Evolutionary conservation across 441 rosid species (phyloP).

Genomic region (Syzygium malaccense): DNA sequence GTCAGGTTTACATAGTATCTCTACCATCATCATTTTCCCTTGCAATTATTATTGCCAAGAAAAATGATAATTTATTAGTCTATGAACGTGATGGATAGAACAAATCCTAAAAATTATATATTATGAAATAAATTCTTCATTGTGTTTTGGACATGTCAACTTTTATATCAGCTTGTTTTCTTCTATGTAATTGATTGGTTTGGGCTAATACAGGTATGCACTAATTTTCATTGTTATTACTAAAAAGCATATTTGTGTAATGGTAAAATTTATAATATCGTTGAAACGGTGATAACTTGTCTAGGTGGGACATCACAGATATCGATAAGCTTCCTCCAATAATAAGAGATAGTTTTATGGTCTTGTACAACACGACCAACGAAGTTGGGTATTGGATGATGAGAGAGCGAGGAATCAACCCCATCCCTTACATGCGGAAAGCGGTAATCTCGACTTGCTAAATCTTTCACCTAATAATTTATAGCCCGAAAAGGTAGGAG

Average conservation of each 20-base stretch:
- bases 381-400: not conserved
- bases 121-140: not conserved
- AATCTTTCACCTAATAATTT: not conserved
- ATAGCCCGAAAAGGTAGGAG: not conserved
- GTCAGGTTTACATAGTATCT: not conserved
- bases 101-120: not conserved
- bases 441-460: not conserved
- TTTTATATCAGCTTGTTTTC: not conserved
- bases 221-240: not conserved
- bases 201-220: not conserved
- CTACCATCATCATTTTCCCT: not conserved
- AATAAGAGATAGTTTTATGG: not conserved
- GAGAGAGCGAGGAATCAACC: not conserved
- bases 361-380: not conserved
- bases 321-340: not conserved
- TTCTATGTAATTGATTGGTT: not conserved
- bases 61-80: not conserved
- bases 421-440: not conserved
- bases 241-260: not conserved
- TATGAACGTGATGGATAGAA: not conserved
- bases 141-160: not conserved
- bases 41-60: not conserved
- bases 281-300: not conserved
- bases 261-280: not conserved
- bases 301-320: not conserved